Evolutionary conservation across 2,329 filamentous ascomycete species (phyloP).

Genomic region (Colletotrichum melonis): DNA sequence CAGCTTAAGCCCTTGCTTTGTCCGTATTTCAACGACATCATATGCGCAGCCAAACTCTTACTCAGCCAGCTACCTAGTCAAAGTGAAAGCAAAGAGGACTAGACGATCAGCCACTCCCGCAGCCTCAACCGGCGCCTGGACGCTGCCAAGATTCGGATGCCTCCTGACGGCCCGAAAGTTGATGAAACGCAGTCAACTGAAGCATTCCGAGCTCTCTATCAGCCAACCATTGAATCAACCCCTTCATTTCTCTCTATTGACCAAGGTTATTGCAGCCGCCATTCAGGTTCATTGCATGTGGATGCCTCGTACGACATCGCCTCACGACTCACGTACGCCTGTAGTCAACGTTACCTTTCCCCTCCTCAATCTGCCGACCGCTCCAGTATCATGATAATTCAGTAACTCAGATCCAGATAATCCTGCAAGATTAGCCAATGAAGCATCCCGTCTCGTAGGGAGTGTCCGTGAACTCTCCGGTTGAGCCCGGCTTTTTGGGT

Average conservation of each 20-base stretch:
- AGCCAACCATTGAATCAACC: not conserved
- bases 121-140: not conserved
- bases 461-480: not conserved
- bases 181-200: slow-evolving; percentile 6
- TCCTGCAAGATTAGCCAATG: not conserved
- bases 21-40: not conserved
- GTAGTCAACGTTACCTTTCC: not conserved
- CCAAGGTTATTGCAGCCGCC: not conserved
- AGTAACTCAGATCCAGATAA: not conserved
- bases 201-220: not conserved
- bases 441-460: not conserved
- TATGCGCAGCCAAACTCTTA: not conserved
- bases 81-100: not conserved
- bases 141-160: not conserved
- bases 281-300: not conserved
- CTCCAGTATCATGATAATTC: not conserved
- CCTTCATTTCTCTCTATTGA: not conserved
- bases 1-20: not conserved
- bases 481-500: not conserved
- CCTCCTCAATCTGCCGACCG: not conserved
- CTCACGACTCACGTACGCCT: not conserved
- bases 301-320: slow-evolving; percentile 11
- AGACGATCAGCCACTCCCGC: not conserved
- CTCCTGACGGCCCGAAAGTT: not conserved
- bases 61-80: not conserved